phyloP scores from a whole-genome alignment of 495 filamentous ascomycete genomes.

The Usnea hakonensis region DNA sequence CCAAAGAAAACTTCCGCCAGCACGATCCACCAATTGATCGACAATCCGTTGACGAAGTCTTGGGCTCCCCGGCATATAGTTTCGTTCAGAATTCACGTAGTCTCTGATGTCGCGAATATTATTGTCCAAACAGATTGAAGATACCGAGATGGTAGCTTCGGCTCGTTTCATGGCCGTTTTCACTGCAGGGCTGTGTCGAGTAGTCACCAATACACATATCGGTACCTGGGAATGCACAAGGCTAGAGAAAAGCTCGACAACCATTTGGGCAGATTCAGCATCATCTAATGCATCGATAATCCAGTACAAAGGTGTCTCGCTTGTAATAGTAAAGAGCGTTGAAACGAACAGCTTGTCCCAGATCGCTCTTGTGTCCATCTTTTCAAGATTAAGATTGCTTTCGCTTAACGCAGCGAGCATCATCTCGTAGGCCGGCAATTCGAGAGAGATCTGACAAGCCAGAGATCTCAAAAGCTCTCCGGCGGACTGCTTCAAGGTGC shows the following conservation, averaged over 20 bases:
- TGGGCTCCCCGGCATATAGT: not conserved
- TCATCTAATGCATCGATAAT: constrained; percentile 40
- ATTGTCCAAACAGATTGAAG: too few species aligned
- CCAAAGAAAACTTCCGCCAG: constrained; percentile 35
- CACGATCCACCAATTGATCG: too few species aligned
- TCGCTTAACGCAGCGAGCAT: too few species aligned
- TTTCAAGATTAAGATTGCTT: too few species aligned
- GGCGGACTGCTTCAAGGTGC: constrained; percentile 23
- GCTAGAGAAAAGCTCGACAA: not conserved
- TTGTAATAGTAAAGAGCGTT: not conserved
- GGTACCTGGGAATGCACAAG: not conserved
- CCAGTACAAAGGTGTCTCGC: constrained; percentile 26
- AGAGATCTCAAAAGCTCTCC: constrained; percentile 29
- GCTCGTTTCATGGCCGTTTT: too few species aligned
- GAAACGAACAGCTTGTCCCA: constrained; percentile 37
- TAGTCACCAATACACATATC: not conserved
- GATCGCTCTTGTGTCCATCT: constrained; percentile 23
- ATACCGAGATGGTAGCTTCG: too few species aligned
- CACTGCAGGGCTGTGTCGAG: too few species aligned
- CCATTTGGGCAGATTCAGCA: constrained; percentile 22
- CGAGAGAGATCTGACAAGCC: constrained; percentile 32
- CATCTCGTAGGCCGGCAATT: constrained; percentile 5
- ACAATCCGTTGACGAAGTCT: too few species aligned
- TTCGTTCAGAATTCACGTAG: not conserved
- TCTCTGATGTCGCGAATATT: not conserved